These are phyloP conservation scores for Ogataea nitratoaversa DNA, from an alignment of 805 yeast species.

Conservation along the genomic window DNA sequence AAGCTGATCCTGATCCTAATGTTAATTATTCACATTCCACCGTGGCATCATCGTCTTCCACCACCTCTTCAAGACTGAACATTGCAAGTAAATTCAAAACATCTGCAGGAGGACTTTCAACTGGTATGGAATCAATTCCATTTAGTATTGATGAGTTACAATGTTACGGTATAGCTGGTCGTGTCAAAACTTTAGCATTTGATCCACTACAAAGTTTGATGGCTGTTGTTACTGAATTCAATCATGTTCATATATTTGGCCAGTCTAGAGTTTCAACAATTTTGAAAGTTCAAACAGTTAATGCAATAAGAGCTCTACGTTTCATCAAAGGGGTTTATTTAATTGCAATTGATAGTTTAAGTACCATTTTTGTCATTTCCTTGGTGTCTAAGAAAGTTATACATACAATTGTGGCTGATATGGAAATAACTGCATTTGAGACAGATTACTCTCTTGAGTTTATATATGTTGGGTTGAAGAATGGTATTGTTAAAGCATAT, in stretches of 20 bases:
- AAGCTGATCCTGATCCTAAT: not conserved
- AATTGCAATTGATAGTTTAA: slow-evolving; percentile 62
- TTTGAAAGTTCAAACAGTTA: slow-evolving; percentile 47
- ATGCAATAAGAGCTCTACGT: slow-evolving; percentile 49
- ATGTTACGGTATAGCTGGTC: slow-evolving; percentile 59
- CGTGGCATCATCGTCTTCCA: slow-evolving; percentile 6
- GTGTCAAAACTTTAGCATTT: slow-evolving; percentile 62
- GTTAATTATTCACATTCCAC: slow-evolving; percentile 1
- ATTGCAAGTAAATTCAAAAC: slow-evolving; percentile 11
- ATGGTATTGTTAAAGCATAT: slow-evolving; percentile 66
- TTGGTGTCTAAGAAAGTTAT: slow-evolving; percentile 58
- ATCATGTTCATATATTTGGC: slow-evolving; percentile 77
- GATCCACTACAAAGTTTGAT: slow-evolving; percentile 87
- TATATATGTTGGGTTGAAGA: slow-evolving; percentile 73
- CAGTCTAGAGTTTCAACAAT: slow-evolving; percentile 74
- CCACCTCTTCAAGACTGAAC: slow-evolving; percentile 6
- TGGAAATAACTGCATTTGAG: slow-evolving; percentile 63
- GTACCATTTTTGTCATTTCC: slow-evolving; percentile 65
- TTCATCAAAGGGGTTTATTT: slow-evolving; percentile 81
- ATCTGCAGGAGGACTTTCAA: slow-evolving; percentile 23
- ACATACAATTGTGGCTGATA: slow-evolving; percentile 57
- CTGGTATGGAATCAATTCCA: slow-evolving; percentile 27
- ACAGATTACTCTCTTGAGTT: slow-evolving; percentile 88
- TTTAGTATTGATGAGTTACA: slow-evolving; percentile 31
- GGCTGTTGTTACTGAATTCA: slow-evolving; percentile 71